Evolutionary conservation across 371 early-diverging fungal genomes (phyloP), one percentile per base, ranked within the genome.

Genomic region (Actinomortierella ambigua): DNA sequence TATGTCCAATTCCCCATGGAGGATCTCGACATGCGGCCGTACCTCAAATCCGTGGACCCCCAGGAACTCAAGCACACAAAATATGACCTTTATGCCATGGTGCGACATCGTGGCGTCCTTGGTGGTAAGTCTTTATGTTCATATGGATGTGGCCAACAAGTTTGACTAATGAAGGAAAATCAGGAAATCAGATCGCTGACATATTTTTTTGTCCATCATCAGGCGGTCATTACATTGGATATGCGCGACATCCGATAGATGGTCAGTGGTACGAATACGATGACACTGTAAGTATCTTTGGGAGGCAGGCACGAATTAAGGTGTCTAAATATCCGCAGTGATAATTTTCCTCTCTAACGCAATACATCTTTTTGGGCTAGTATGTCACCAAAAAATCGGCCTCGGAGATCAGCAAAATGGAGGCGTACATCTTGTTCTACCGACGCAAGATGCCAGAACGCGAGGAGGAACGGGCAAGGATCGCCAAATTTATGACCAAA

Each of bases 151-250:
- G n/a, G n/a, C n/a, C n/a, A 6, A 11, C 41, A 13, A 20, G 20
- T 13, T 3, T 44, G 44, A 6, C 3, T 20, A 44, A 4, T 20
- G n/a, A 44, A 44, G 44, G 20, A 44, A 44, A 48, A n/a, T n/a
- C n/a, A n/a, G n/a, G n/a, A n/a, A n/a, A n/a, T n/a, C n/a, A n/a
- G 34, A 34, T 34, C 7, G 34, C 34, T 34, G 34, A 34, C 11
- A 11, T 4, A 34, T 34, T 34, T 34, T 6, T 34, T 4, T 11
- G 34, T 6, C 11, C 34, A 34, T 23, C 23, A 1, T 14, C 63
- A 69, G 77, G 75, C 20, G 83, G 83, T 1, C 83, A 83, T 62
- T 83, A 81, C 51, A 62, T 80, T 68, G 81, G 80, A 13, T 79
- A 77, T 42, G 63, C 66, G 44, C 77, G 71, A 22, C 76, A 78